Base-by-base conservation (phyloP, 2,329 filamentous ascomycete genomes). In the Tolypocladium ovalisporum region DNA sequence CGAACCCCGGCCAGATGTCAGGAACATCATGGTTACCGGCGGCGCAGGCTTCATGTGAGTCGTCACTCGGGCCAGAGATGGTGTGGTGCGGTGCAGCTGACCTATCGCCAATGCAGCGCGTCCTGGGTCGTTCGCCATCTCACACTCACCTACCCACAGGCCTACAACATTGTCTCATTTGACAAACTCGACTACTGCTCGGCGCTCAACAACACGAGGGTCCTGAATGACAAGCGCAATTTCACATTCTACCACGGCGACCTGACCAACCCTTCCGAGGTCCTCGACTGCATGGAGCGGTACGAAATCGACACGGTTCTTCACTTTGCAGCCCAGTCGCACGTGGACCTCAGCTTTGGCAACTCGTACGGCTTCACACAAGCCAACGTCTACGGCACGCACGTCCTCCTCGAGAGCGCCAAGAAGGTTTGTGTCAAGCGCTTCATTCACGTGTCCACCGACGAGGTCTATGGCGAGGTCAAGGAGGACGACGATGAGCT, bases 141-240 rank as follows among this genome's bases (percentile, higher is more conserved):
- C 55, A 84, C 84, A 13, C 73, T 89, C 58, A 89, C 85, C 37
- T 93, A 93, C 67, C 81, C 86, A 3, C 69, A 85, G 44, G 78
- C 82, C 61, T 94, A 94, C 78, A 89, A 88, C 66, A 82, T 93
- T 61, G 78, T 93, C 54, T 92, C 87, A 37, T 90, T 92, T 66
- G 89, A 94, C 74, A 93, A 92, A 72, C 79, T 93, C 59, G 89
- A 93, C 70, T 90, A 91, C 73, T 91, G 88, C 73, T 81, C 89
- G 9, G 88, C 88, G 9, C 76, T 90, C 63, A 90, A 91, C 75
- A 94, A 93, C 72, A 90, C 88, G 4, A 79, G 85, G 51, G 78
- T 81, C 54, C 79, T 93, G 54, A 81, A 87, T 64, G 78, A 80
- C 61, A 80, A 79, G 63, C 76, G 79, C 56, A 93, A 92, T 71